phyloP scores from a whole-genome alignment of 306 rosid species.

The Cicer judaicum region DNA sequence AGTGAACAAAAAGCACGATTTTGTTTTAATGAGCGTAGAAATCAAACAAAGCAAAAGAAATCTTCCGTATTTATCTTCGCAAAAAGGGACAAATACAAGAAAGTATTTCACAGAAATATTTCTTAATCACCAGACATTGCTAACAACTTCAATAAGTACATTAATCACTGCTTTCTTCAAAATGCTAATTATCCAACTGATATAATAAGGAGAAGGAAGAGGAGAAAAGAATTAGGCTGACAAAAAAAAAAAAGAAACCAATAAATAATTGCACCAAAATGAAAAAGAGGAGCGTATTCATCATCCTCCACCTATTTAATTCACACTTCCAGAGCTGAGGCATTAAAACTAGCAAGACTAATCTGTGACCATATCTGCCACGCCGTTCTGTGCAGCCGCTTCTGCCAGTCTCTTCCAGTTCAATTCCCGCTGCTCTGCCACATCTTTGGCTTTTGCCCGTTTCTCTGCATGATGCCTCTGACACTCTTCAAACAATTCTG shows the following conservation, averaged over 20 bases:
- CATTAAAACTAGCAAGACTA: slow-evolving; percentile 40
- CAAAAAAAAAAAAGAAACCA: slow-evolving; percentile 39
- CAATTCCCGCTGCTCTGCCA: slow-evolving; percentile 67
- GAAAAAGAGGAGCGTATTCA: slow-evolving; percentile 53
- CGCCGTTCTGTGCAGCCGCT: slow-evolving; percentile 66
- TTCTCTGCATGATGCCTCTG: slow-evolving; percentile 72
- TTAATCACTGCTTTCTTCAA: slow-evolving; percentile 60
- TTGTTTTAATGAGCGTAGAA: not conserved
- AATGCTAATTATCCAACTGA: slow-evolving; percentile 53
- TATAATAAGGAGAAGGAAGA: slow-evolving; percentile 47
- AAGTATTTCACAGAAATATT: slow-evolving; percentile 63
- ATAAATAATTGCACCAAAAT: slow-evolving; percentile 64
- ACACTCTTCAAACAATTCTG: slow-evolving; percentile 87
- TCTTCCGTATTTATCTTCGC: slow-evolving; percentile 44
- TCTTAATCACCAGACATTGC: slow-evolving; percentile 64
- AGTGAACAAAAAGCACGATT: not conserved
- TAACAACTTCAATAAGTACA: slow-evolving; percentile 69
- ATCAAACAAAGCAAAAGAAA: not conserved
- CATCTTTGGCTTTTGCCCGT: slow-evolving; percentile 64
- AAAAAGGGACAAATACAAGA: slow-evolving; percentile 47
- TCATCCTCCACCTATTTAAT: slow-evolving; percentile 48
- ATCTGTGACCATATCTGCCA: slow-evolving; percentile 59
- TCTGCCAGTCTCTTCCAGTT: slow-evolving; percentile 90
- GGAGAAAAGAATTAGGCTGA: slow-evolving; percentile 43
- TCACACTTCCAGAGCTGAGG: slow-evolving; percentile 43